phyloP scores from a whole-genome alignment of 257 asterid genomes.

The Cinchona pubescens region DNA sequence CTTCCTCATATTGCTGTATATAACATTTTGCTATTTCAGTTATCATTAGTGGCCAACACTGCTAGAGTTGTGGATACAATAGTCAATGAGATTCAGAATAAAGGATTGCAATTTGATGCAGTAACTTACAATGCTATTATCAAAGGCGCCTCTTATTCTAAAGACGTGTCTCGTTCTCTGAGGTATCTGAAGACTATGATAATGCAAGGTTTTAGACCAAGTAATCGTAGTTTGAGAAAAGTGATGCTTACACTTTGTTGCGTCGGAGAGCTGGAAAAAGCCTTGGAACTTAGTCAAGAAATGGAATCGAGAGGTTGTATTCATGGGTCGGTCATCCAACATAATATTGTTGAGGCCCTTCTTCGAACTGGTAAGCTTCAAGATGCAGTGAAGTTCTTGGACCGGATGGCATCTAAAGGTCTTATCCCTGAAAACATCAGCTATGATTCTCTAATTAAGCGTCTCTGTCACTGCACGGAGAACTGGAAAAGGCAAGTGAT shows the following conservation, averaged over 20 bases:
- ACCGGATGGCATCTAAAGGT: slow-evolving; percentile 40
- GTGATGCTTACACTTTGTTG: slow-evolving; percentile 46
- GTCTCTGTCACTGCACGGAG: slow-evolving; percentile 49
- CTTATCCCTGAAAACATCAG: slow-evolving; percentile 37
- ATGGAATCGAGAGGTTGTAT: slow-evolving; percentile 65
- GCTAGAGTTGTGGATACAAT: slow-evolving; percentile 30
- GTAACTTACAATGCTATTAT: slow-evolving; percentile 49
- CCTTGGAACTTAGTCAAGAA: slow-evolving; percentile 59
- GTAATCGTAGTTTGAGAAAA: slow-evolving; percentile 53
- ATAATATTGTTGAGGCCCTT: slow-evolving; percentile 40
- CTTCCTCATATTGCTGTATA: slow-evolving; percentile 38
- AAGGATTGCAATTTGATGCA: slow-evolving; percentile 48
- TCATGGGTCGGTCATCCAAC: slow-evolving; percentile 55
- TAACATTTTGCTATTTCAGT: slow-evolving; percentile 55
- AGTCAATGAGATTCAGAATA: slow-evolving; percentile 33
- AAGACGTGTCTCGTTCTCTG: slow-evolving; percentile 35
- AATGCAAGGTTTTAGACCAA: slow-evolving; percentile 48
- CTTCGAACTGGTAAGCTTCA: slow-evolving; percentile 32
- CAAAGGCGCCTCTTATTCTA: slow-evolving; percentile 45
- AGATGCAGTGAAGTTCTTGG: slow-evolving; percentile 54
- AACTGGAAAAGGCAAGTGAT: slow-evolving; percentile 53
- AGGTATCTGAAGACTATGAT: slow-evolving; percentile 54
- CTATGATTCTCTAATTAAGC: slow-evolving; percentile 58
- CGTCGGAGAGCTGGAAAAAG: slow-evolving; percentile 35
- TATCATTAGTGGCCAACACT: slow-evolving; percentile 35